phyloP scores from a whole-genome alignment of 768 basidiomycete species.

The Gymnopilus junonius region DNA sequence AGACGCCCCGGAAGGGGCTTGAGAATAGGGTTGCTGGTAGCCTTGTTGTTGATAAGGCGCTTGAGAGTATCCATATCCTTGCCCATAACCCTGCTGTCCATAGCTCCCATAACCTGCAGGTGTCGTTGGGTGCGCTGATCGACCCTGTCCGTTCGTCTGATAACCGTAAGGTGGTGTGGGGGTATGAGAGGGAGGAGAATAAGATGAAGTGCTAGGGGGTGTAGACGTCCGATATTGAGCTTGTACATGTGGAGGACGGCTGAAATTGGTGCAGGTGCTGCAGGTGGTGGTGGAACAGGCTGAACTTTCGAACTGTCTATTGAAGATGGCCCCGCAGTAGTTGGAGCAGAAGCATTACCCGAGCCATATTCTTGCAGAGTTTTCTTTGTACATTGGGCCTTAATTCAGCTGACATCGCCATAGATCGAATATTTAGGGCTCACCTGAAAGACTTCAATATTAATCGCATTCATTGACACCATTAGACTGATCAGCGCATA shows the following conservation, averaged over 20 bases:
- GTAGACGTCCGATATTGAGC: constrained; percentile 38
- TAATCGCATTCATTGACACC: constrained; percentile 77
- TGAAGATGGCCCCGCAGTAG: constrained; percentile 10
- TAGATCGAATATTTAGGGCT: constrained; percentile 9
- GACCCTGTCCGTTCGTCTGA: constrained; percentile 19
- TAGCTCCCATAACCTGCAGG: constrained; percentile 10
- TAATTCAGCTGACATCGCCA: neutral
- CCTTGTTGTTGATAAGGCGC: constrained; percentile 14
- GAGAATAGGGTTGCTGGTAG: constrained; percentile 15
- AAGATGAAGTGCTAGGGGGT: constrained; percentile 25
- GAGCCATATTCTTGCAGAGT: constrained; percentile 60
- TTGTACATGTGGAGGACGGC: constrained; percentile 55
- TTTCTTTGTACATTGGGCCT: constrained; percentile 45
- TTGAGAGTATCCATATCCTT: constrained; percentile 23
- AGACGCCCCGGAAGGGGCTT: constrained; percentile 15
- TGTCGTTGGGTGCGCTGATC: neutral
- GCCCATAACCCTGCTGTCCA: constrained; percentile 23
- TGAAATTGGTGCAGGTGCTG: constrained; percentile 40
- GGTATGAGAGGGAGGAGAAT: constrained; percentile 16
- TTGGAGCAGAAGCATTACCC: constrained; percentile 21
- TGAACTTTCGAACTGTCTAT: constrained; percentile 21
- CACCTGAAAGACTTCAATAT: constrained; percentile 79
- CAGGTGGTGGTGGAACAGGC: constrained; percentile 30
- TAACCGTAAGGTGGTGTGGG: constrained; percentile 32
- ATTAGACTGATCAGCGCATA: constrained; percentile 79